Evolutionary conservation across 2,329 filamentous ascomycete genomes (phyloP).

Genomic region (Ophiostoma quercus): DNA sequence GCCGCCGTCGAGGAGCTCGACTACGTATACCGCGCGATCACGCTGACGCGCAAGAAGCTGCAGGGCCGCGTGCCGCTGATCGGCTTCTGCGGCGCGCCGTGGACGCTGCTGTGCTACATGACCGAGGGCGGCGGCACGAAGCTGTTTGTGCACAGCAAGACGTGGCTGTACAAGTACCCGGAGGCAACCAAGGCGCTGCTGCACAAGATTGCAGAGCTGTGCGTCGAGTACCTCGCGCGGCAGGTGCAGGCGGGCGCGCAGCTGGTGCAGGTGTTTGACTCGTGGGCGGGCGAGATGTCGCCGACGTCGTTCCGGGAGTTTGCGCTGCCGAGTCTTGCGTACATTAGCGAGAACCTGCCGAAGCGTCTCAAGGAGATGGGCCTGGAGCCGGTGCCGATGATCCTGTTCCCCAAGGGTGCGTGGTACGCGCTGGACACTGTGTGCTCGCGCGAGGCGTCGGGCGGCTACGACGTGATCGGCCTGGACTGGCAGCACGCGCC

Average conservation of each 20-base stretch:
- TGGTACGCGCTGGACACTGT: slow-evolving; percentile 90
- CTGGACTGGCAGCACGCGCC: slow-evolving; percentile 94
- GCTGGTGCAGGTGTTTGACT: slow-evolving; percentile 95
- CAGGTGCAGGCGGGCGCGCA: slow-evolving; percentile 92
- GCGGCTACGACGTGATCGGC: slow-evolving; percentile 85
- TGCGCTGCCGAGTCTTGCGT: slow-evolving; percentile 75
- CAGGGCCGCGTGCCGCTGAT: slow-evolving; percentile 85
- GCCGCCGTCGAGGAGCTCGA: slow-evolving; percentile 70
- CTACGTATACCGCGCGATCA: slow-evolving; percentile 96
- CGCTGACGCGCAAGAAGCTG: slow-evolving; percentile 81
- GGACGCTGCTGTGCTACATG: slow-evolving; percentile 98
- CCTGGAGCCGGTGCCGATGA: slow-evolving; percentile 84
- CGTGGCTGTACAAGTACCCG: slow-evolving; percentile 89
- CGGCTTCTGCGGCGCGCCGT: slow-evolving; percentile 94
- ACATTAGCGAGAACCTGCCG: slow-evolving; percentile 79
- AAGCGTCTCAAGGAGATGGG: slow-evolving; percentile 66
- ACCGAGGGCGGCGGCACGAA: slow-evolving; percentile 95
- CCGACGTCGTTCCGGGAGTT: slow-evolving; percentile 79
- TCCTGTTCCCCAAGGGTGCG: slow-evolving; percentile 94
- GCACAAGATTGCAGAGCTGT: slow-evolving; percentile 88
- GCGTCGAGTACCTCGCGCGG: slow-evolving; percentile 86
- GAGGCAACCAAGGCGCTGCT: slow-evolving; percentile 74
- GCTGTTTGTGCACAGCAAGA: slow-evolving; percentile 89
- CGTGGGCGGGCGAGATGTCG: slow-evolving; percentile 91
- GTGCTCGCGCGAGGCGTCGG: slow-evolving; percentile 51